phyloP scores from a whole-genome alignment of 768 basidiomycete genomes.

The Mycena rosella region DNA sequence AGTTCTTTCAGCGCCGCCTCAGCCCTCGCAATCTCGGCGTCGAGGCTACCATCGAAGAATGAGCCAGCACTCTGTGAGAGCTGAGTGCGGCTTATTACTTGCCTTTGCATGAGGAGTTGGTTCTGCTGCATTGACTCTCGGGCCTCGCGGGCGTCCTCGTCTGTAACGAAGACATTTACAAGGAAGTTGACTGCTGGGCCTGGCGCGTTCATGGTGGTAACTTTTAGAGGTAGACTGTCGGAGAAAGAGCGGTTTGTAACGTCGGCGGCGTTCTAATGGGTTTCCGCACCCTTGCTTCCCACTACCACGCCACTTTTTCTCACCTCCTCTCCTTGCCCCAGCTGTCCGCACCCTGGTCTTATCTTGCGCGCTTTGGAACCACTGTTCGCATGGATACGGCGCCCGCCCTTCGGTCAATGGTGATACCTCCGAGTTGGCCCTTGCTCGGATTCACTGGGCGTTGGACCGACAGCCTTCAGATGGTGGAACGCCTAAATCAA shows the following conservation, averaged over 20 bases:
- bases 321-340: no score
- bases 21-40: slow-evolving; percentile 38
- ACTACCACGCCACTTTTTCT: not conserved
- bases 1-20: slow-evolving; percentile 33
- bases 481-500: not conserved
- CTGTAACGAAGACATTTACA: slow-evolving; percentile 30
- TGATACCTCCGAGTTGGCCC: no score
- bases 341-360: no score
- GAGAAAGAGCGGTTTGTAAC: slow-evolving; percentile 22
- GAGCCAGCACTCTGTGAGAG: not conserved
- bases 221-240: not conserved
- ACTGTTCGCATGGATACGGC: no score
- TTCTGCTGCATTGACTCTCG: slow-evolving; percentile 28
- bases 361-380: no score
- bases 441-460: not conserved
- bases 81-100: not conserved
- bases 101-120: slow-evolving; percentile 32
- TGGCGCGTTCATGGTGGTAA: slow-evolving; percentile 20
- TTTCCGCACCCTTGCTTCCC: not conserved
- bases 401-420: no score
- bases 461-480: not conserved
- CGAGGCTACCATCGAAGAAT: slow-evolving; percentile 26
- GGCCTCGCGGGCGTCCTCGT: slow-evolving; percentile 19
- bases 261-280: no score
- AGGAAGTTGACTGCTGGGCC: slow-evolving; percentile 9